These are phyloP conservation scores for Lumnitzera racemosa DNA, from an alignment of 345 rosid species.

Conservation along the genomic window DNA sequence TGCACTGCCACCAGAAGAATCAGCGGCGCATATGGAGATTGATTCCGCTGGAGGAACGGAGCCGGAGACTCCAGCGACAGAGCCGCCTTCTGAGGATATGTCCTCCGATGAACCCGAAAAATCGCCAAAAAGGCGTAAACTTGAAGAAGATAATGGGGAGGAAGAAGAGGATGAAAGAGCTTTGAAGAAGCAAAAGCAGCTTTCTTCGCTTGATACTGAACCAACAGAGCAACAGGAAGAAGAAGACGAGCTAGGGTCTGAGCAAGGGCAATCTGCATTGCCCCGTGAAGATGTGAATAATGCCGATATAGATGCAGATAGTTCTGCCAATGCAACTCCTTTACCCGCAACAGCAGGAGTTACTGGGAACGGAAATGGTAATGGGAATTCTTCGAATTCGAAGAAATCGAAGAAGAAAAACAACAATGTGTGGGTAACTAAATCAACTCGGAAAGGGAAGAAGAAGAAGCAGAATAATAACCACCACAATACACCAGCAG, in stretches of 20 bases:
- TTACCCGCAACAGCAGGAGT: background rate
- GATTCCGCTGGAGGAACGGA: background rate
- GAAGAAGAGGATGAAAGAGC: conserved; percentile 57
- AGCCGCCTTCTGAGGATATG: conserved; percentile 54
- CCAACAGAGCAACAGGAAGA: conserved; percentile 1
- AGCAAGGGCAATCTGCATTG: conserved; percentile 8
- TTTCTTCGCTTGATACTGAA: conserved; percentile 29
- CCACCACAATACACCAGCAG: conserved; percentile 44
- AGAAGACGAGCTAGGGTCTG: conserved; percentile 14
- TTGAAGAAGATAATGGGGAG: conserved; percentile 32
- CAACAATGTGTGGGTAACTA: conserved; percentile 78
- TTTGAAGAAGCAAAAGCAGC: conserved; percentile 58
- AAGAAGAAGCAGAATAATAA: conserved; percentile 65
- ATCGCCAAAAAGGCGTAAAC: conserved; percentile 27
- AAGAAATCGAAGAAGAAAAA: conserved; percentile 92
- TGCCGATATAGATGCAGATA: conserved; percentile 5
- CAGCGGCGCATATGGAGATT: no score
- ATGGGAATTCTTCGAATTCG: conserved; percentile 1
- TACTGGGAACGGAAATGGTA: no score
- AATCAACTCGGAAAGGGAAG: conserved; percentile 85
- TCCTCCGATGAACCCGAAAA: conserved; percentile 39
- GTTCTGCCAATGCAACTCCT: background rate
- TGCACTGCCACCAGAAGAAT: no score
- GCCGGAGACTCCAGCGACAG: conserved; percentile 31
- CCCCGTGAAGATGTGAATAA: conserved; percentile 5